Base-by-base conservation (phyloP, 1,284 basidiomycete species). In the Coniophora puteana region DNA sequence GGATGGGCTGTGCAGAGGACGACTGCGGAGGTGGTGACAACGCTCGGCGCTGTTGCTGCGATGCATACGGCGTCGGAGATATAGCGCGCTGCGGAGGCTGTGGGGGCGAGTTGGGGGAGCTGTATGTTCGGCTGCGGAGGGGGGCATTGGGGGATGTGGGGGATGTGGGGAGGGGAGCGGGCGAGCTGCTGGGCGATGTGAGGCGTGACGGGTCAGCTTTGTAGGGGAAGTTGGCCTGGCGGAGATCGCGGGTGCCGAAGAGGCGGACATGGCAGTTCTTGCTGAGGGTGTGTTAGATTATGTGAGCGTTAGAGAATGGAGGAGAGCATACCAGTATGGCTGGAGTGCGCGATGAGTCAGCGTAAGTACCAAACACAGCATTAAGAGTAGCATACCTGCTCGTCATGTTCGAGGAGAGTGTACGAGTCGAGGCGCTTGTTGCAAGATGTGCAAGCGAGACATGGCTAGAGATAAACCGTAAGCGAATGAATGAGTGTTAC, bases 341-440 rank as follows among this genome's bases (percentile, higher is more conserved):
- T 59, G 13, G 38, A 38, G 13, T 13, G 36, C 25, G 40, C 28
- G 22, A 46, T 22, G 8, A 37, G 44, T 46, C 29, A 50, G 42
- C 43, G 40, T 33, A 29, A 28, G 11, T 28, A 41, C 36, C 28
- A 29, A 26, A 12, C 26, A 28, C 16, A 32, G 23, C 18, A 43
- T 38, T 37, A 23, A 43, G 28, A 34, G 43, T 29, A n/a, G 53
- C 78, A 48, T 48, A 83, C 83, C 71, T 84, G 67, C 57, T 83
- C 70, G 52, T 89, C 76, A 55, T 90, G 87, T 55, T 90, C 87
- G 8, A 88, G 65, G 14, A 90, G 68, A 17, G 71, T 79, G 41
- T 74, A 68, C 0, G 87, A 88, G 55, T 89, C 87, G 8, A 89
- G 67, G 32, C 86, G 71, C 55, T 86, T 88, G 53, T 72, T 77